These are phyloP conservation scores for Brassica hybrid DNA, from an alignment of 441 rosid genomes.

Conservation along the genomic window DNA sequence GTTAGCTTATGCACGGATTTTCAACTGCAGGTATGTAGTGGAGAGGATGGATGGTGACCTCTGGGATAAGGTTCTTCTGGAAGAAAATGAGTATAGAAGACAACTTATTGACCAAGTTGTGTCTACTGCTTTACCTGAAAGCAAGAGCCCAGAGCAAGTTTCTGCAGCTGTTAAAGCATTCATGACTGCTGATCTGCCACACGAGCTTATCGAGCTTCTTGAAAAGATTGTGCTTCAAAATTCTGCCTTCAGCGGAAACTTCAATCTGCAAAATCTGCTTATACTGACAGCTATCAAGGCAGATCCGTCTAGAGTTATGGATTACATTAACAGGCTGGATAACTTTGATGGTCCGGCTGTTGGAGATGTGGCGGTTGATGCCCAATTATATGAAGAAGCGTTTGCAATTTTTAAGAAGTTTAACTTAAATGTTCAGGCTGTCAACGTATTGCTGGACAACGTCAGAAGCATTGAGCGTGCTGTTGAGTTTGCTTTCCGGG, in stretches of 20 bases:
- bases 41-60: conserved; percentile 99
- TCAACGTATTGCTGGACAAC: conserved; percentile 85
- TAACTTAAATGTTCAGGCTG: conserved; percentile 97
- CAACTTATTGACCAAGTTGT: conserved; percentile 99
- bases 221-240: conserved; percentile 99
- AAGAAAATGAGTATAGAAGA: conserved; percentile 92
- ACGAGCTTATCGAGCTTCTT: conserved; percentile 98
- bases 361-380: conserved; percentile 98
- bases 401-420: conserved; percentile 96
- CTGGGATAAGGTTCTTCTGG: conserved; percentile 97
- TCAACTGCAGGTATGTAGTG: conserved; percentile 82
- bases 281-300: conserved; percentile 98
- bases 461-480: conserved; percentile 93
- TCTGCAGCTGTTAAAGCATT: conserved; percentile 99
- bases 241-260: conserved; percentile 99
- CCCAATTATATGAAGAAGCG: conserved; percentile 90
- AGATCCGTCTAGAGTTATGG: conserved; percentile 99
- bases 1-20: conserved; percentile 27
- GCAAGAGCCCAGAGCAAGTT: conserved; percentile 99
- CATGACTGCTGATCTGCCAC: conserved; percentile 99
- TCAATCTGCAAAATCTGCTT: conserved; percentile 95
- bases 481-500: conserved; percentile 98
- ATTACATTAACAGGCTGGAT: conserved; percentile 93
- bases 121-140: conserved; percentile 98
- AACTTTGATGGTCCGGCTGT: conserved; percentile 99